Percentiles rank a stretch among this genome's conserved stretches.
Evolutionary conservation across 2,329 filamentous ascomycete genomes (phyloP).

Genomic region (Fusarium marasasianum): DNA sequence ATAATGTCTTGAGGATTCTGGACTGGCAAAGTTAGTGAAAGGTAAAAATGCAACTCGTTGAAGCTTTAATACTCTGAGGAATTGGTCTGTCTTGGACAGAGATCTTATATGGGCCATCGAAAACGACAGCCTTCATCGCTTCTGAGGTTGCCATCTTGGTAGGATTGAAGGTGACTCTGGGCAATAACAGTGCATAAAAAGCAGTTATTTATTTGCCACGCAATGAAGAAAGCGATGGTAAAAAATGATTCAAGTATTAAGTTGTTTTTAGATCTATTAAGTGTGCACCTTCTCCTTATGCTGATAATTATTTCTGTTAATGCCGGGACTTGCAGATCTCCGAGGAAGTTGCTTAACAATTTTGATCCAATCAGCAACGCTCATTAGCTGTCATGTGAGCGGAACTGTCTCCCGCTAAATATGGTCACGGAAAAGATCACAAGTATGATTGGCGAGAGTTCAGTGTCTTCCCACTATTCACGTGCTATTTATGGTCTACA

Average conservation of each 20-base stretch:
- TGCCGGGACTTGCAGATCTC: neutral
- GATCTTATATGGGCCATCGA: conserved; percentile 80
- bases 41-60: too few species aligned
- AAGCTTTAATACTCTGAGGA: conserved; percentile 61
- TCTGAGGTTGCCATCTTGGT: conserved; percentile 44
- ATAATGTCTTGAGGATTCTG: conserved; percentile 78
- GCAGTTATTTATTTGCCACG: neutral
- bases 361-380: neutral
- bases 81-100: conserved; percentile 81
- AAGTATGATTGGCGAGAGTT: neutral
- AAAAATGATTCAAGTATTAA: neutral
- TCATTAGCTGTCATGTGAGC: neutral
- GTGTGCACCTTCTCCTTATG: too few species aligned
- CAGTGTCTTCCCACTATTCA: neutral
- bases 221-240: too few species aligned
- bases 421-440: accelerated
- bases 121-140: conserved; percentile 91
- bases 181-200: too few species aligned
- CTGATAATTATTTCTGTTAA: neutral
- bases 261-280: too few species aligned
- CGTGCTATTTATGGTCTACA: neutral
- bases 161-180: accelerated
- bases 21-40: conserved; percentile 53
- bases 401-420: neutral
- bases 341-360: neutral